Evolutionary conservation across 176 grass and related monocot species (phyloP), one percentile per base, ranked within the genome.

Genomic region (Otatea glauca): DNA sequence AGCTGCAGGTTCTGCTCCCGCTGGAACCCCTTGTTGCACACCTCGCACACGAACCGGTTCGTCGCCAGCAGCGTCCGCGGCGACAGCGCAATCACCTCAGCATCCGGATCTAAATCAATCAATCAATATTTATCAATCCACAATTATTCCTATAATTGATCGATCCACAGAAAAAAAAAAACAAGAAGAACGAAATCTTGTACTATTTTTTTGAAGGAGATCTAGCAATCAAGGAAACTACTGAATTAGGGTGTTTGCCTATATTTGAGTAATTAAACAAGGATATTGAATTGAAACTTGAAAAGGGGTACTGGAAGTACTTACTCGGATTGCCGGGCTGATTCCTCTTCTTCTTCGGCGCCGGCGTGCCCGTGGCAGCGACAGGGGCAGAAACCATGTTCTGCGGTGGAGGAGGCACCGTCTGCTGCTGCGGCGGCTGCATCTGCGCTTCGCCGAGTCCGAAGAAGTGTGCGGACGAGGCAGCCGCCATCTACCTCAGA

Each of bases 1-100:
- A 99, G 93, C 87, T 99, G 97, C 70, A 99, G 88, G 90, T 99
- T 99, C 82, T 99, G 97, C 87, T 99, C 97, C 0, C 97, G 89
- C 77, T 96, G 97, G 83, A 99, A 99, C 7, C 97, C 97, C 84
- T 99, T 99, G 78, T 94, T 94, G 91, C 97, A 99, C 64, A 99
- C 97, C 93, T 99, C 97, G 79, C 97, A 99, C 56, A 99, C 88
- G 77, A 99, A 99, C 21, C 97, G 74, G 84, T 99, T 99, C 54
- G 97, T 96, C 69, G 97, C 93, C 91, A 99, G 3, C 48, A 99
- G 91, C 51, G 97, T 92, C 83, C 86, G 93, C n/a, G 97, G 97
- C 2, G 97, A 96, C 35, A 99, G 81, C 23, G 97, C 97, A 64
- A 99, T 99, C 88, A 99, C 97, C 86, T 99, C 97, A 6, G 94